Evolutionary conservation across 1,284 basidiomycete species (phyloP), one percentile per base, ranked within the genome.

Genomic region (Moesziomyces antarcticus): DNA sequence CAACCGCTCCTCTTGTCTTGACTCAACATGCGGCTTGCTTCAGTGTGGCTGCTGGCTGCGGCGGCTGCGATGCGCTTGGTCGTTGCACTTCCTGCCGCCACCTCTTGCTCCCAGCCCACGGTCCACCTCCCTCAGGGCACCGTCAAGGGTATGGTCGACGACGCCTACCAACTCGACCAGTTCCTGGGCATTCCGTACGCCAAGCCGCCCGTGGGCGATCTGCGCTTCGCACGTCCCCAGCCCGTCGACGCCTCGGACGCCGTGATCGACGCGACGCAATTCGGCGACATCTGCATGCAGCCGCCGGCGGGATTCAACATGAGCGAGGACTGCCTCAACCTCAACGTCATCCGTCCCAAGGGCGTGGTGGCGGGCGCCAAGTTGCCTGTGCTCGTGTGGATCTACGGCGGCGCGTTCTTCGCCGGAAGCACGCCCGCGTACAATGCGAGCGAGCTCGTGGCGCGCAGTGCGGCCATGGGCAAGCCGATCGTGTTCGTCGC

Each of bases 171-270:
- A 1, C 40, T 73, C 14, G 69, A 73, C 11, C 58, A 61, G 11
- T 73, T 73, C 57, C 66, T 73, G 25, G 75, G 73, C 41, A 73
- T 77, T 27, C 75, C 75, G 13, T 78, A 53, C 35, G 75, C 65
- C 42, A 57, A 69, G 35, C 52, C 73, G 14, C 68, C 73, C 20
- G 52, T 65, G 1, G 64, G 62, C 20, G 21, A 69, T 0, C 69
- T 73, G 24, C 68, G 75, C 11, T 77, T 75, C 51, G 60, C 67
- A 42, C 62, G 58, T 27, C 60, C 75, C 4, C 42, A 48, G 27
- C 57, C 73, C 5, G 43, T 77, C 24, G 52, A 59, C 16, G 20
- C 25, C 8, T 22, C 43, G 5, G 35, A 53, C 16, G 42, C 44
- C 11, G 51, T 46, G n/a, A 65, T 70, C 40, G 61, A 74, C n/a